Percentiles rank a stretch among this genome's conserved stretches.
These are phyloP conservation scores for Cordyceps cateniannulata DNA, from an alignment of 2,329 filamentous ascomycete species.

Conservation along the genomic window DNA sequence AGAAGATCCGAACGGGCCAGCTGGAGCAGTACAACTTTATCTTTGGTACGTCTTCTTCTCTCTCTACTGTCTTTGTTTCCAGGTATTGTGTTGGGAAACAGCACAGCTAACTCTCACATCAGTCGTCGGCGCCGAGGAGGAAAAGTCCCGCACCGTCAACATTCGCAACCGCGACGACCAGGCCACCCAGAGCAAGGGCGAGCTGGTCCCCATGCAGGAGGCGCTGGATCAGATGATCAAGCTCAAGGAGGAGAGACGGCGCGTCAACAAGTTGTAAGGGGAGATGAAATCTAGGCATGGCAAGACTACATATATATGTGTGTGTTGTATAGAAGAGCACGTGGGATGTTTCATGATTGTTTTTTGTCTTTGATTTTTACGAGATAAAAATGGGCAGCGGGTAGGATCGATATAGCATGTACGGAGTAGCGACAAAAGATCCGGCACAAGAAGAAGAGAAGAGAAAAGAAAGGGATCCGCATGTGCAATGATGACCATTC, in stretches of 20 bases:
- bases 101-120: background rate
- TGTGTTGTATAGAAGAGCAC: background rate
- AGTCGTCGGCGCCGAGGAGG: slow-evolving; percentile 59
- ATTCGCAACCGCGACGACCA: slow-evolving; percentile 59
- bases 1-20: slow-evolving; percentile 82
- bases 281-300: background rate
- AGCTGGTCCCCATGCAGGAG: slow-evolving; percentile 50
- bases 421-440: background rate
- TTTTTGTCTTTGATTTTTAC: background rate
- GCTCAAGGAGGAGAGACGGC: slow-evolving; percentile 41
- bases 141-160: slow-evolving; percentile 53
- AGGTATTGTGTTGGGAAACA: no score
- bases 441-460: background rate
- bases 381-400: background rate
- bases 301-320: background rate
- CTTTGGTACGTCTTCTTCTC: slow-evolving; percentile 46
- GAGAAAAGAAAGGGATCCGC: background rate
- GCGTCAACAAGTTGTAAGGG: slow-evolving; percentile 29
- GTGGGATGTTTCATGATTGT: background rate
- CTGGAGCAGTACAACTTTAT: slow-evolving; percentile 80
- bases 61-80: background rate
- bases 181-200: slow-evolving; percentile 53
- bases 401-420: background rate
- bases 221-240: slow-evolving; percentile 49
- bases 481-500: background rate